Base-by-base conservation (phyloP, 2,329 filamentous ascomycete genomes). In the Fusarium palustre region DNA sequence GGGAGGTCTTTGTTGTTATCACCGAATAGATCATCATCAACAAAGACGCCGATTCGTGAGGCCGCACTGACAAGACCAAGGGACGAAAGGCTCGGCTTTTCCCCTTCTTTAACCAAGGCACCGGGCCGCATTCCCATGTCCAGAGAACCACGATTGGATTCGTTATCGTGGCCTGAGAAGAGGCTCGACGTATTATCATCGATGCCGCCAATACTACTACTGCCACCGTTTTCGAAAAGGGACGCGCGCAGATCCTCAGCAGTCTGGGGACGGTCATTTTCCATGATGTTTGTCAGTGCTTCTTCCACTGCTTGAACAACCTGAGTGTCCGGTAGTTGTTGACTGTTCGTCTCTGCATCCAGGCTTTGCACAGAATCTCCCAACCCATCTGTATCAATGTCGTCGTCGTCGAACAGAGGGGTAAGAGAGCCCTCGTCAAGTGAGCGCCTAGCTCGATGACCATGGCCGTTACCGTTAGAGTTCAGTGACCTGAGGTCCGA, bases 301-400 rank as follows among this genome's bases (percentile, higher is more conserved):
- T 92, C 89, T 77, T 98, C 94, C 87, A 99, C 95, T 5, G 93
- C 95, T 79, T 97, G 89, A 8, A 99, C 94, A 30, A 97, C 91
- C 63, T 91, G 87, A 1, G 87, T 92, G 74, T 97, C 91, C 8
- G 91, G 91, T 1, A 83, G 83, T 60, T 84, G 85, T 12, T 86
- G 84, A n/a, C 82, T 83, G 12, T 66, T 58, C 10, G 68, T 43
- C 42, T 93, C 92, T 47, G 91, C 90, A 24, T 94, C 92, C 11
- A 97, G 82, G 70, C 94, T 97, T 53, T 93, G 87, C 0, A 92
- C 87, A 3, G 94, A 97, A 67, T 89, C 88, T 38, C 79, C 80
- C 75, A 92, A 85, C 46, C 86, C 87, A 70, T 97, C 89, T 34
- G 88, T 88, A 46, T 96, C 93, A 28, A 84, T 83, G 42, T 92